These are phyloP conservation scores for Triangularia verruculosa DNA, from an alignment of 2,329 filamentous ascomycete species.

Conservation along the genomic window DNA sequence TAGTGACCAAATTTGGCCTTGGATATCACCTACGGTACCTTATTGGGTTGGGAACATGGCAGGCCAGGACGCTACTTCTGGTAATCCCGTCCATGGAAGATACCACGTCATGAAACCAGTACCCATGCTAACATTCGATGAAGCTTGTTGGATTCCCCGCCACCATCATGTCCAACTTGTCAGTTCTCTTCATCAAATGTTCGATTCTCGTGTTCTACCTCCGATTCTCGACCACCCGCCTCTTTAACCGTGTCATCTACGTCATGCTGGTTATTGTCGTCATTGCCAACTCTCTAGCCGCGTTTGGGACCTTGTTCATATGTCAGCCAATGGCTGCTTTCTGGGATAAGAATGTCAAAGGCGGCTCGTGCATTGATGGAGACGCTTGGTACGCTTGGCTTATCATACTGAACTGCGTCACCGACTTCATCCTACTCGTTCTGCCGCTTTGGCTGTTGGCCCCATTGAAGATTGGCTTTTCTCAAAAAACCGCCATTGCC, in stretches of 20 bases:
- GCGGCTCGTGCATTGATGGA: slow-evolving; percentile 9
- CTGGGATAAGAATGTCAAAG: slow-evolving; percentile 6
- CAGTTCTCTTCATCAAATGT: slow-evolving; percentile 19
- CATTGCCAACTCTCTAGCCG: slow-evolving; percentile 12
- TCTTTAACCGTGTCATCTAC: slow-evolving; percentile 16
- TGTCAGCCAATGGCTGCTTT: slow-evolving; percentile 17
- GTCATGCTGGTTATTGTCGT: slow-evolving; percentile 13
- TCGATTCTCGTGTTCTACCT: slow-evolving; percentile 24
- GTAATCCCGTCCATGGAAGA: neutral
- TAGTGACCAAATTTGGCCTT: slow-evolving; percentile 18
- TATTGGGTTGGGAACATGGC: neutral
- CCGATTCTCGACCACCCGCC: slow-evolving; percentile 21
- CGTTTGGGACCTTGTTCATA: slow-evolving; percentile 14
- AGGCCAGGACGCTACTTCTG: neutral
- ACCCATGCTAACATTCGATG: neutral
- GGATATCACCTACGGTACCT: slow-evolving; percentile 8
- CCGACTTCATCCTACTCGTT: slow-evolving; percentile 17
- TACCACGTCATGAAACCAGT: neutral
- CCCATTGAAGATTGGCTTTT: slow-evolving; percentile 12
- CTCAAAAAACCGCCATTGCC: slow-evolving; percentile 19
- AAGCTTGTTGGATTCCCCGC: slow-evolving; percentile 15
- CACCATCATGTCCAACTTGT: slow-evolving; percentile 13
- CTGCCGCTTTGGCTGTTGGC: slow-evolving; percentile 20
- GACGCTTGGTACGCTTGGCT: slow-evolving; percentile 16
- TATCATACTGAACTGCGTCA: slow-evolving; percentile 16